Evolutionary conservation across 441 rosid species (phyloP).

Genomic region (Populus hybrid): DNA sequence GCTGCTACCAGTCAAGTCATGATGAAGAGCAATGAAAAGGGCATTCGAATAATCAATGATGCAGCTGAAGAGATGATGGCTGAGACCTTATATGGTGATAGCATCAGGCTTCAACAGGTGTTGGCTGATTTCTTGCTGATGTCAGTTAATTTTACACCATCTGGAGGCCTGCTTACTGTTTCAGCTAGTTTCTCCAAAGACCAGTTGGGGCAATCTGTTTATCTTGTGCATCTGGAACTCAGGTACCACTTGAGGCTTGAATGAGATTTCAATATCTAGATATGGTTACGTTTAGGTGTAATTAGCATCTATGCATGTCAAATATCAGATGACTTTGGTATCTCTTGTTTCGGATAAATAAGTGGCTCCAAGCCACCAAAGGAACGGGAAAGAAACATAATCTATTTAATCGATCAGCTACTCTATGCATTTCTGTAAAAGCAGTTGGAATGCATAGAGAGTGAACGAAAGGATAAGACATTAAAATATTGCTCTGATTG

Average conservation of each 20-base stretch:
- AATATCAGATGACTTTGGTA: background rate
- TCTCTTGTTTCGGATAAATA: background rate
- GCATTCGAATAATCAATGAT: slow-evolving; percentile 50
- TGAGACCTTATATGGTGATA: slow-evolving; percentile 70
- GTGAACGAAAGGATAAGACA: background rate
- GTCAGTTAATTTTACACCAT: slow-evolving; percentile 54
- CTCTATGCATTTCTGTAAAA: background rate
- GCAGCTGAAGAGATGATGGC: slow-evolving; percentile 52
- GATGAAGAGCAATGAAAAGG: slow-evolving; percentile 61
- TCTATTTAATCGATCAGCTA: background rate
- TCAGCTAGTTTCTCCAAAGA: slow-evolving; percentile 61
- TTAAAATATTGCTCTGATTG: background rate
- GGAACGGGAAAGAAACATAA: background rate
- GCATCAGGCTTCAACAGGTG: slow-evolving; percentile 83
- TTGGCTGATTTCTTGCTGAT: slow-evolving; percentile 62
- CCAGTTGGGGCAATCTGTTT: slow-evolving; percentile 72
- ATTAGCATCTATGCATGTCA: background rate
- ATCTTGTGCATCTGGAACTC: slow-evolving; percentile 71
- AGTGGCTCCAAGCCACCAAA: background rate
- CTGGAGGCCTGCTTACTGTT: slow-evolving; percentile 54
- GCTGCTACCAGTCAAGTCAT: slow-evolving; percentile 73
- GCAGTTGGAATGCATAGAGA: background rate
- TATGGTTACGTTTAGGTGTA: background rate
- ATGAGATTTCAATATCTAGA: background rate
- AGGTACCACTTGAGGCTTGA: slow-evolving; percentile 42